A percentile compares a stretch with the other conserved stretches of the same genome.
These are phyloP conservation scores for Aspergillus funiculosus DNA, from an alignment of 495 filamentous ascomycete genomes.

Conservation along the genomic window DNA sequence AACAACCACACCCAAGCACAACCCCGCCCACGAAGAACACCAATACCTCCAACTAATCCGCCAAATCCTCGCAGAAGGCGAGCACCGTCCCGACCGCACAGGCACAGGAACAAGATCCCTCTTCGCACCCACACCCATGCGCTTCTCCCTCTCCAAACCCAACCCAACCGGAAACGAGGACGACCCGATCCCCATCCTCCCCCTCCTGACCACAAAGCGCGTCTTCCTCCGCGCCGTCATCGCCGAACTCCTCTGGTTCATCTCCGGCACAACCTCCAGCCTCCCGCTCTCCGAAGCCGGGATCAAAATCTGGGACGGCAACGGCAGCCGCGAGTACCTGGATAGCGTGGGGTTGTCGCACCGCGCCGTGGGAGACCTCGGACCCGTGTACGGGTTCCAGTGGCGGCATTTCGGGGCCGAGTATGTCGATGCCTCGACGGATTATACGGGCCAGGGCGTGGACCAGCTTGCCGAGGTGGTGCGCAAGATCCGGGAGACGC, in stretches of 20 bases:
- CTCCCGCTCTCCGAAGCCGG: slow-evolving; percentile 64
- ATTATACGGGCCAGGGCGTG: slow-evolving; percentile 84
- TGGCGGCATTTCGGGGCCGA: slow-evolving; percentile 97
- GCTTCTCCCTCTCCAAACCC: slow-evolving; percentile 70
- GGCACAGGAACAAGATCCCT: slow-evolving; percentile 88
- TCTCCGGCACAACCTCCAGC: slow-evolving; percentile 75
- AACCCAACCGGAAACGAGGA: slow-evolving; percentile 33
- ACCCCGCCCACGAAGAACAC: slow-evolving; percentile 58
- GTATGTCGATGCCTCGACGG: slow-evolving; percentile 69
- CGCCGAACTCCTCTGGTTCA: slow-evolving; percentile 95
- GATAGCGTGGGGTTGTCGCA: slow-evolving; percentile 74
- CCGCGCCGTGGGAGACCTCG: slow-evolving; percentile 80
- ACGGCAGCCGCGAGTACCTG: slow-evolving; percentile 83
- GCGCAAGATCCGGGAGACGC: slow-evolving; percentile 69
- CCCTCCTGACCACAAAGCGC: slow-evolving; percentile 93
- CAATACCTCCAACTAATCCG: slow-evolving; percentile 75
- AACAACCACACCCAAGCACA: slow-evolving; percentile 14
- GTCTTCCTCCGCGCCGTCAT: slow-evolving; percentile 90
- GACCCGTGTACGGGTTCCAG: slow-evolving; percentile 97
- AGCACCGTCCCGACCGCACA: slow-evolving; percentile 79
- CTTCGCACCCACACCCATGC: slow-evolving; percentile 79
- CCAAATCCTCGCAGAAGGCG: slow-evolving; percentile 66
- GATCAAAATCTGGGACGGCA: slow-evolving; percentile 97
- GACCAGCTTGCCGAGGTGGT: slow-evolving; percentile 88
- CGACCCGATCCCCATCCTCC: slow-evolving; percentile 56